Evolutionary conservation across 2,329 filamentous ascomycete genomes (phyloP), one percentile per base, ranked within the genome.

Genomic region (Venturia asperata): DNA sequence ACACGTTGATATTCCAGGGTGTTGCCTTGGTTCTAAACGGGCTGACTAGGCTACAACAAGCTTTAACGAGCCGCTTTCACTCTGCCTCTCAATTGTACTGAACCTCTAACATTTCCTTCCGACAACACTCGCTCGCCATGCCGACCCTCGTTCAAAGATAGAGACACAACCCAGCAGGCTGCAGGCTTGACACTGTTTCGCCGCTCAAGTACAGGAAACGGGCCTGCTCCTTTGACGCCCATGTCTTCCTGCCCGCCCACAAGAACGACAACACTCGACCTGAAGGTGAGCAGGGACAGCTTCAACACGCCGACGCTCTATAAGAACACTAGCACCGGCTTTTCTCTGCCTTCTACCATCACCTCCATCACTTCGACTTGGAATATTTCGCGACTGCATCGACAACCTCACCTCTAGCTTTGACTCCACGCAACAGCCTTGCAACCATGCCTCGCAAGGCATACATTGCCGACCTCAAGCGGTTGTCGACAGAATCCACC

Each of bases 401-500:
- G 15, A 37, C 30, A 58, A 58, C 52, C 52, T 37, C 49, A 55
- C 15, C 49, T 34, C 27, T 19, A 34, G 27, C 24, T 30, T 55
- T 27, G 21, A 21, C 52, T 37, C 30, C 30, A 21, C 30, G 3
- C 9, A 37, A 15, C 52, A 58, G 52, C 52, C 52, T 58, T 58
- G 30, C 52, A 58, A 58, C 52, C 52, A 92, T 92, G 89, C 82
- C 86, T 68, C 82, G 86, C 66, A 83, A 82, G 70, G 81, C 83
- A 43, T 92, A 90, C 73, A 79, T 85, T 61, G 77, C 79, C 62
- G 88, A 92, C 72, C 76, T 80, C 71, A 75, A 76, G 55, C 79
- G 75, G 9, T 76, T 74, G 7, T 67, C 71, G 17, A 70, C 72
- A 49, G 71, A 75, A 24, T 70, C 70, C 2, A 19, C 10, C 60